Conservation (phyloP, 1,284 basidiomycete genomes). For the Exobasidium cylindrosporum region DNA sequence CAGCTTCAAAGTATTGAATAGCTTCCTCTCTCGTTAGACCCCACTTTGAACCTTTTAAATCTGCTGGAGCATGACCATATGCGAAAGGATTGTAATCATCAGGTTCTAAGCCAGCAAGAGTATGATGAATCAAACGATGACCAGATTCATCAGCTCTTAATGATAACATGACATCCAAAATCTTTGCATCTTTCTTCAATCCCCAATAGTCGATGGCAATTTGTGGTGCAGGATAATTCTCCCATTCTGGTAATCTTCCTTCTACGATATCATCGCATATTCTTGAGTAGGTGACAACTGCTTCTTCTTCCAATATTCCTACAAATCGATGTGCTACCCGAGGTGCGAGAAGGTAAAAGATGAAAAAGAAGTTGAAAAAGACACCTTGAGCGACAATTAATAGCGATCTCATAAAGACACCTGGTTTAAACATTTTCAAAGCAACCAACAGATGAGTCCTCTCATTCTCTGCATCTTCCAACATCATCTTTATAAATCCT, state of each 20-base stretch:
- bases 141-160: conserved; percentile 80
- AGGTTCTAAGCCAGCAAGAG: conserved; percentile 30
- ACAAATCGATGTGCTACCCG: conserved; percentile 87
- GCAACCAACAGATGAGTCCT: conserved; percentile 36
- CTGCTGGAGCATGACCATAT: conserved; percentile 25
- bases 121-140: conserved; percentile 44
- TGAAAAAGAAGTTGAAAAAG: conserved; percentile 58
- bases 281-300: conserved; percentile 73
- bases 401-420: conserved; percentile 72
- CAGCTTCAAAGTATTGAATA: conserved; percentile 19
- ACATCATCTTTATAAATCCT: conserved; percentile 44
- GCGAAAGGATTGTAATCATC: conserved; percentile 41
- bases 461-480: conserved; percentile 48
- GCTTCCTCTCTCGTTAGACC: conserved; percentile 40
- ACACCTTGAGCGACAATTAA: conserved; percentile 75
- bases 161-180: conserved; percentile 83
- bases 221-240: conserved; percentile 67
- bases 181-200: conserved; percentile 66
- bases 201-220: conserved; percentile 91
- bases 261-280: conserved; percentile 78
- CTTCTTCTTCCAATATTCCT: conserved; percentile 91
- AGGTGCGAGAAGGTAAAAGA: conserved; percentile 74
- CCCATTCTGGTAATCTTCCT: conserved; percentile 85
- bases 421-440: conserved; percentile 61
- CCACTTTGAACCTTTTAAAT: conserved; percentile 27